Evolutionary conservation across 1,139 yeast genomes (phyloP).

Genomic region (Kodamaea arcana): DNA sequence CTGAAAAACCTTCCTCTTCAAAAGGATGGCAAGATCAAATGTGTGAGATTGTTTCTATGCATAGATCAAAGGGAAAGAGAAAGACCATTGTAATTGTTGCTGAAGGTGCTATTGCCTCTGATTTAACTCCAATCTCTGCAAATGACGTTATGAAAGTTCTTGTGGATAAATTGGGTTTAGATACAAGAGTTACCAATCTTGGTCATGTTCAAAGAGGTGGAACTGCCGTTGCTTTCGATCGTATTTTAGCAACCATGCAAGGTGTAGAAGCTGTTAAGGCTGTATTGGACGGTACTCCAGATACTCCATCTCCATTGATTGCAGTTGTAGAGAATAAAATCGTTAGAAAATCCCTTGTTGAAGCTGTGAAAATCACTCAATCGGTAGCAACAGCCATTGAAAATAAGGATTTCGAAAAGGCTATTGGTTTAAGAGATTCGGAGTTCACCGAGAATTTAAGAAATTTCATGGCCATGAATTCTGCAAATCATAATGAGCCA

Average conservation of each 20-base stretch:
- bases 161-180: conserved; percentile 71
- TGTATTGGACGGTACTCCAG: conserved; percentile 81
- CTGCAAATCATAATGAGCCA: conserved; percentile 65
- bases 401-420: conserved; percentile 73
- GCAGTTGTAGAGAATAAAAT: conserved; percentile 85
- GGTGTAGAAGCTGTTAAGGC: conserved; percentile 98
- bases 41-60: conserved; percentile 66
- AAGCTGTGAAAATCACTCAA: conserved; percentile 82
- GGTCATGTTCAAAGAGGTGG: conserved; percentile 99
- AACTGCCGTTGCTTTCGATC: conserved; percentile 90
- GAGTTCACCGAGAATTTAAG: conserved; percentile 77
- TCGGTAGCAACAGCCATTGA: conserved; percentile 84
- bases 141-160: conserved; percentile 76
- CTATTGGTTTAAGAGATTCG: conserved; percentile 82
- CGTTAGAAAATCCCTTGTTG: conserved; percentile 77
- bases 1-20: conserved; percentile 72
- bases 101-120: conserved; percentile 90
- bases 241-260: conserved; percentile 87
- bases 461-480: conserved; percentile 62
- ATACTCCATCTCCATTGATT: conserved; percentile 92
- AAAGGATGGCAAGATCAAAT: conserved; percentile 71
- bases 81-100: conserved; percentile 95
- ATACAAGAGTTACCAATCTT: conserved; percentile 88
- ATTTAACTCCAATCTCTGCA: conserved; percentile 76
- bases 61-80: conserved; percentile 83